These are phyloP conservation scores for Hippophae rhamnoides DNA, from an alignment of 306 rosid genomes.

Conservation along the genomic window DNA sequence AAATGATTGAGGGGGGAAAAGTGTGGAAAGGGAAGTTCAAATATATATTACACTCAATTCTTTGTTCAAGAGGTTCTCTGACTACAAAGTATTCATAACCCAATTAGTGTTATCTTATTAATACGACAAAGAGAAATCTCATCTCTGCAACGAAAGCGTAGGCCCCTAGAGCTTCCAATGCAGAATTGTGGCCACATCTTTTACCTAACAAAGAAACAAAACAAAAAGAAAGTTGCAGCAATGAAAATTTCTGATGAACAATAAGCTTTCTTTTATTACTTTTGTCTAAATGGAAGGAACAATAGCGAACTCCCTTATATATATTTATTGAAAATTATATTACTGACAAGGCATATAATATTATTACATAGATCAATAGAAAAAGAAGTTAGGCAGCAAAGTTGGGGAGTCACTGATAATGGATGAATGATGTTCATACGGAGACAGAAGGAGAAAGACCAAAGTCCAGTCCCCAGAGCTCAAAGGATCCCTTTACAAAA, in stretches of 20 bases:
- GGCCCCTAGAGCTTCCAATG: constrained; percentile 94
- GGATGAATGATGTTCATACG: constrained; percentile 53
- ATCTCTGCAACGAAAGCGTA: constrained; percentile 50
- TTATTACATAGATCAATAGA: constrained; percentile 25
- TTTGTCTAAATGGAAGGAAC: constrained; percentile 3
- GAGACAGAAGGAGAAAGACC: constrained; percentile 60
- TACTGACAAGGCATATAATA: constrained; percentile 21
- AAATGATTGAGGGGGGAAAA: no score
- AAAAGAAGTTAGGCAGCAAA: constrained; percentile 37
- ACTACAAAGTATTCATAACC: constrained; percentile 9
- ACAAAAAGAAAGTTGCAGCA: constrained; percentile 25
- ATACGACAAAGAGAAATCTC: constrained; percentile 30
- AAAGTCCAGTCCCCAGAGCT: constrained; percentile 87
- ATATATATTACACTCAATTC: no score
- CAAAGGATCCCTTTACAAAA: constrained; percentile 74
- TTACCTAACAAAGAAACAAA: constrained; percentile 67
- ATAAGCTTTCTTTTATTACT: neutral
- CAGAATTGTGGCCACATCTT: constrained; percentile 95
- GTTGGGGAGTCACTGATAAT: constrained; percentile 23
- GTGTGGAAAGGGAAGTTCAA: no score
- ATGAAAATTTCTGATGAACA: constrained; percentile 13
- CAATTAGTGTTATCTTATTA: constrained; percentile 24
- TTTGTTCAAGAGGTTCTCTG: no score
- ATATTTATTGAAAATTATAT: constrained; percentile 20
- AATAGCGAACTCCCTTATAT: constrained; percentile 20